Evolutionary conservation across 768 basidiomycete species (phyloP), one percentile per base, ranked within the genome.

Genomic region (Termitomyces sp.): DNA sequence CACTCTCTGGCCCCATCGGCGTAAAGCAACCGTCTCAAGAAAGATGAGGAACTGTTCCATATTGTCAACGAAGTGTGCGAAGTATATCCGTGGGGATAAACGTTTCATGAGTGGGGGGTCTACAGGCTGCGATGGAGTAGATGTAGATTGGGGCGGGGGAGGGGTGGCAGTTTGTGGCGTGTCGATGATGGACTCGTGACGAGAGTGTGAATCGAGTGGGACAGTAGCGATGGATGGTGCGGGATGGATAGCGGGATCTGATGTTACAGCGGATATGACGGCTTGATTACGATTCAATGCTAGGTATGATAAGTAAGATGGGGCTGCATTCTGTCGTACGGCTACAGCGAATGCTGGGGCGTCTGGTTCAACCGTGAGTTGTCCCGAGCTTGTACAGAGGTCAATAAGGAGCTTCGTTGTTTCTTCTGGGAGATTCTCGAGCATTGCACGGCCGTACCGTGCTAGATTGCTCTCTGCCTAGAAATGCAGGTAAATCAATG

Each of bases 51-150:
- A 96, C 56, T 91, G 83, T 2, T 77, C 78, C 58, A 88, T 84
- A 64, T 95, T 92, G 66, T 96, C 92, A 38, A 97, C 87, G 62
- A 97, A 98, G 68, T 97, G 93, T 0, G 94, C 87, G 66, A 98
- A 98, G 70, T 93, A 98, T 33, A 89, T 75, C 4, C 87, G 76
- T 0, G 95, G 94, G 0, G 93, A 94, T 0, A 93, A 88, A 0
- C 80, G 75, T 65, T 83, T 83, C 8, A 76, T 67, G 0, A 73
- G 74, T 4, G 72, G 69, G 59, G 58, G 69, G 55, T 14, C 36
- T 35, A n/a, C 32, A 58, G 42, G 55, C 54, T 48, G 67, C 58
- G 57, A 61, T 28, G 24, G 63, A 8, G 69, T 42, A 63, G 73
- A 22, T 33, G 73, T 68, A 6, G 76, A 72, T n/a, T 75, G 60